Conservation (phyloP, 2,329 filamentous ascomycete species). For the Curvularia sp. region DNA sequence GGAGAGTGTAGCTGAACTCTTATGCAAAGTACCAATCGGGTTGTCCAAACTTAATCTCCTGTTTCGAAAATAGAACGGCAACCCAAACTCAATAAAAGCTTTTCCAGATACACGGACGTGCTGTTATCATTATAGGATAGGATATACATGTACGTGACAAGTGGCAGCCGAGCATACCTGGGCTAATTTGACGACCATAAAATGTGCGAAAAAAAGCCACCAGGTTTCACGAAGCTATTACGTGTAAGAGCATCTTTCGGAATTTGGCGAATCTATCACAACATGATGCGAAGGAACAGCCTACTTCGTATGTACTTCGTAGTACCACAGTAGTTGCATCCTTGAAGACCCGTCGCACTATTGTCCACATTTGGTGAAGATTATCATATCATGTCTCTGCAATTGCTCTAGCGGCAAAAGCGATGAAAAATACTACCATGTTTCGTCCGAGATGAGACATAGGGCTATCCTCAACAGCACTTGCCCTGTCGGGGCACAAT, state of each 20-base stretch:
- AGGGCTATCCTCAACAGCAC: not conserved
- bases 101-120: not conserved
- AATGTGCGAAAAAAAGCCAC: too few relatives aligned
- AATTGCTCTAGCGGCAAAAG: not conserved
- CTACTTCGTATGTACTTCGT: not conserved
- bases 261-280: not conserved
- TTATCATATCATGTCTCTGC: not conserved
- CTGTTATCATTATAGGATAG: not conserved
- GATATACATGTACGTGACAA: not conserved
- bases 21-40: too few relatives aligned
- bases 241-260: not conserved
- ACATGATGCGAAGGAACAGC: not conserved
- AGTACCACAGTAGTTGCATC: not conserved
- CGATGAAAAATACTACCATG: not conserved
- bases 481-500: not conserved
- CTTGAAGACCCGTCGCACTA: not conserved
- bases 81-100: not conserved
- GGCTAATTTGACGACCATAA: not conserved
- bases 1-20: too few relatives aligned
- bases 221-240: not conserved
- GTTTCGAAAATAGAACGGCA: not conserved
- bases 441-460: not conserved
- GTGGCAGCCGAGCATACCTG: not conserved
- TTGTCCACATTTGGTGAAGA: not conserved
- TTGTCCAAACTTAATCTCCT: not conserved